Evolutionary conservation across 768 basidiomycete genomes (phyloP), one percentile per base, ranked within the genome.

Genomic region (Hydnum rufescens): DNA sequence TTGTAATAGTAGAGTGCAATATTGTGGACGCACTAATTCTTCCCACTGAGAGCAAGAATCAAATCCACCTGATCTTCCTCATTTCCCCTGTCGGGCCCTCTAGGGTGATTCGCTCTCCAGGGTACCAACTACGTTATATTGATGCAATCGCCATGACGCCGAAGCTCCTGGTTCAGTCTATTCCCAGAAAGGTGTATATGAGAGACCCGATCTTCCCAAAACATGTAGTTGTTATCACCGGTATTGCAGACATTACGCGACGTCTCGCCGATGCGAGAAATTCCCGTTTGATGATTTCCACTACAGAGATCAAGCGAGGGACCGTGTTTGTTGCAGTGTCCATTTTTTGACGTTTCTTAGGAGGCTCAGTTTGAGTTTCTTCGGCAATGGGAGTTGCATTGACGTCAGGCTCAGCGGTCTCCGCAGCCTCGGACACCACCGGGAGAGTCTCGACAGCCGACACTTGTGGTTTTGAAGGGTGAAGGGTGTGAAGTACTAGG

Each of bases 261-360:
- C 8, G 8, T 8, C 8, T 39, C 34, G 8, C 34, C 49, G 28
- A 46, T 13, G 47, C 60, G 4, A 54, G 52, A 42, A 52, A 64
- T 42, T 61, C 59, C 4, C 65, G 56, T 53, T 66, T 66, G 53
- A 65, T 59, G 18, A 63, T 60, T 54, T 66, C 65, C 2, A 61
- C 62, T 6, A 65, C 61, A 5, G 61, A 58, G 42, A 66, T 58
- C 19, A 66, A 53, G 2, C 58, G 57, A 13, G 65, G 61, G 5
- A 57, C 59, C 16, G 56, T 32, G 5, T 57, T 44, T 0, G 61
- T 62, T 31, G 58, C 61, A 25, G 56, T 53, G 4, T 58, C 56
- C 8, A 39, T 8, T 19, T 39, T 39, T 4, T 60, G 23, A 34
- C 54, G 6, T 49, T 49, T 51, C 51, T 36, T 5, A 3, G 5